phyloP scores from a whole-genome alignment of 768 basidiomycete genomes.

The Rhizopogon vesiculosus region DNA sequence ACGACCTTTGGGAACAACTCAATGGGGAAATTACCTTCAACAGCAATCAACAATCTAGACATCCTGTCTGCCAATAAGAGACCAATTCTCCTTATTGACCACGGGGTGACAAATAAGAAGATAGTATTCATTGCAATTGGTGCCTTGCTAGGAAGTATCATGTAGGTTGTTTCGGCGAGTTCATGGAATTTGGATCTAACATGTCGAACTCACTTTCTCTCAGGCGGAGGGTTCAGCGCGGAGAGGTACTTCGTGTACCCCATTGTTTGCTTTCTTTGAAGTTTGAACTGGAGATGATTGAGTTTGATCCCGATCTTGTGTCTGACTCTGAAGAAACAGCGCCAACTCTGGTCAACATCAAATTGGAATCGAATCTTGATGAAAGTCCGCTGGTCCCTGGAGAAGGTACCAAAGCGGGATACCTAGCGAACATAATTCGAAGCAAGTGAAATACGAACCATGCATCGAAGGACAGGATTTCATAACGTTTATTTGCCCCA shows the following conservation, averaged over 20 bases:
- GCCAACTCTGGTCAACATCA: no score
- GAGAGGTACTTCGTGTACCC: slow-evolving; percentile 69
- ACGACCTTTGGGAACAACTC: no score
- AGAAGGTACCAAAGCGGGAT: no score
- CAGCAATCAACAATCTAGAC: slow-evolving; percentile 49
- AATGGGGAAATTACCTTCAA: background rate
- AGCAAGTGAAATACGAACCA: no score
- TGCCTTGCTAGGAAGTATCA: slow-evolving; percentile 73
- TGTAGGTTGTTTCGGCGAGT: slow-evolving; percentile 44
- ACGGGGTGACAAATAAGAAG: slow-evolving; percentile 36
- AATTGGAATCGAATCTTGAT: no score
- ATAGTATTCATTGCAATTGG: slow-evolving; percentile 74
- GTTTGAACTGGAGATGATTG: slow-evolving; percentile 38
- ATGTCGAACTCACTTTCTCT: background rate
- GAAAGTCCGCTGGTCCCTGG: no score
- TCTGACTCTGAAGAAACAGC: background rate
- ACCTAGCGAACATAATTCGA: no score
- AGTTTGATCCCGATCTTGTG: slow-evolving; percentile 62
- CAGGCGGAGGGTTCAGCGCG: slow-evolving; percentile 40
- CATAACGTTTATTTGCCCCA: no score
- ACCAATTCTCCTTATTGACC: slow-evolving; percentile 48
- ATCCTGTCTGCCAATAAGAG: slow-evolving; percentile 63
- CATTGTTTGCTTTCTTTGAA: no score
- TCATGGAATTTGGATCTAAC: no score
- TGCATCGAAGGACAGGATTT: no score